Percentiles rank a stretch among this genome's conserved stretches.
phyloP scores from a whole-genome alignment of 2,329 filamentous ascomycete genomes.

The Penicillium fuscoglaucum region DNA sequence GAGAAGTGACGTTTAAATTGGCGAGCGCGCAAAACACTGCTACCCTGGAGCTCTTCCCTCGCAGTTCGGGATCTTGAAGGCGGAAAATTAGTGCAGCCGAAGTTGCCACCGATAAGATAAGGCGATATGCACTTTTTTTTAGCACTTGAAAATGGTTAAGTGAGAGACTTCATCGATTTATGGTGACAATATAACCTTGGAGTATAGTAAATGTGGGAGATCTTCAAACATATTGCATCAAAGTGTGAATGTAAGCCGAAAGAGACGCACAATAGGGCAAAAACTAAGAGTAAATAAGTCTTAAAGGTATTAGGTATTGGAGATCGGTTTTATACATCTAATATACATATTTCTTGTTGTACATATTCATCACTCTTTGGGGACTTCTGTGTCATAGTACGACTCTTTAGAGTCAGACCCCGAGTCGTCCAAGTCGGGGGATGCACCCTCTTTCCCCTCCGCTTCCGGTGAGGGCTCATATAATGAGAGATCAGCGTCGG shows the following conservation, averaged over 20 bases:
- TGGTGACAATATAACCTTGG: background rate
- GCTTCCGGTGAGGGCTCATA: background rate
- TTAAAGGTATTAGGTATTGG: background rate
- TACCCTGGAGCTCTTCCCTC: conserved; percentile 14
- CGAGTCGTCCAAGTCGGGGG: background rate
- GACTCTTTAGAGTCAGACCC: background rate
- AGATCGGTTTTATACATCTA: conserved; percentile 22
- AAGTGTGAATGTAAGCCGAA: background rate
- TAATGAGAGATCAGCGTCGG: conserved; percentile 2
- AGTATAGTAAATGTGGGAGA: background rate
- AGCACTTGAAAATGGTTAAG: background rate
- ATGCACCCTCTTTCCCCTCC: background rate
- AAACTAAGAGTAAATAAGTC: background rate
- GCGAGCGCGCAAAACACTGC: conserved; percentile 27
- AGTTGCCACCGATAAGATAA: conserved; percentile 38
- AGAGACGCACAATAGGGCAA: too few relatives aligned
- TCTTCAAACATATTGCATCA: background rate
- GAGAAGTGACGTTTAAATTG: conserved; percentile 4
- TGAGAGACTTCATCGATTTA: background rate
- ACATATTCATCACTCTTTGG: conserved; percentile 4
- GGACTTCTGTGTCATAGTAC: conserved; percentile 4
- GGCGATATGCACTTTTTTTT: background rate
- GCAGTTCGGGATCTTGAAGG: conserved; percentile 13
- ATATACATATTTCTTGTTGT: conserved; percentile 23
- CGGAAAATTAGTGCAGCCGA: conserved; percentile 42